Base-by-base conservation (phyloP, 306 rosid species). In the Dryas octopetala region DNA sequence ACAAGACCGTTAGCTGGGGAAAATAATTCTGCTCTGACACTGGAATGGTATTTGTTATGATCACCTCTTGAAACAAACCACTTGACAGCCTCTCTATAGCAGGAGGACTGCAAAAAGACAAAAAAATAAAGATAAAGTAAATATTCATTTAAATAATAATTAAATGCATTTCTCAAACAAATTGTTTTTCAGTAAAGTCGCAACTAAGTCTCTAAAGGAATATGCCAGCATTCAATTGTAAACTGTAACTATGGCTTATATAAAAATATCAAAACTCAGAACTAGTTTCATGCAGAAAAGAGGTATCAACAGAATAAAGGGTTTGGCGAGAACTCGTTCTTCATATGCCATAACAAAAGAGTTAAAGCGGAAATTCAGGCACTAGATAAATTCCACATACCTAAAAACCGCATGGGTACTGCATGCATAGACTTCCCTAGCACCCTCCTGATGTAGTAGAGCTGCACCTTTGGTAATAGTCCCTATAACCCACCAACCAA, bases 341-440 rank as follows among this genome's bases (percentile, higher is more conserved):
- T 2, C 40, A 23, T 13, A 60, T 15, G 51, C 52, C 41, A 10
- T 46, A 9, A 59, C 11, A 70, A 53, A 71, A 41, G 23, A 65
- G 46, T 19, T 17, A 52, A 26, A 23, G 41, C 71, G 41, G 9
- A 62, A 4, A 48, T 68, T 65, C 14, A 70, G 47, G 23, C 49
- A 62, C 72, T 47, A 44, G 23, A 52, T 68, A 67, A 70, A 40
- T 17, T 73, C 73, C 62, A 66, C 72, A 73, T 89, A 93, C 98
- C 98, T 93, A 78, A 93, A 93, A 61, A 93, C 98, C 70, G 98
- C 98, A 86, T 93, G 98, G 11, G 98, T 93, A 78, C 85, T 83
- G 84, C 97, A 93, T 15, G 98, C 98, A 88, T 93, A 93, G 77
- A 93, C 98, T 87, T 93, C 98, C 85, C 97, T 86, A 55, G 97